Conservation (phyloP, 495 filamentous ascomycete species). For the Pseudoneurospora amorphoporcata region DNA sequence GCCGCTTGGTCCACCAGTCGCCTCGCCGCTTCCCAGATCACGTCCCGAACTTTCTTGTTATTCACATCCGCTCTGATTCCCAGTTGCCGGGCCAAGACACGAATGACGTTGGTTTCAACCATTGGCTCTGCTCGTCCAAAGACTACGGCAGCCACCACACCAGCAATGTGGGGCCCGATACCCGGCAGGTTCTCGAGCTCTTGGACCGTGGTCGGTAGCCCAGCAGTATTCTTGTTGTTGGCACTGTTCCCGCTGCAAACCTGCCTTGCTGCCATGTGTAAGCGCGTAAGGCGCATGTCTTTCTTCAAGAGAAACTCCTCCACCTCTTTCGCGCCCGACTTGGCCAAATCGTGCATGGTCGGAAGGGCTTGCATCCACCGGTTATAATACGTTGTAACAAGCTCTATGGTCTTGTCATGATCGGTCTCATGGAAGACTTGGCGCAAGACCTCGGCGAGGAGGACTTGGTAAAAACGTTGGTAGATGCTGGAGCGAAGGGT, state of each 20-base stretch:
- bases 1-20: constrained; percentile 28
- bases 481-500: constrained; percentile 18
- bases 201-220: constrained; percentile 23
- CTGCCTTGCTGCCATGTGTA: constrained; percentile 26
- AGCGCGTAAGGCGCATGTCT: constrained; percentile 30
- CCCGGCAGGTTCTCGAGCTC: constrained; percentile 30
- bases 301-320: constrained; percentile 31
- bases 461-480: constrained; percentile 38
- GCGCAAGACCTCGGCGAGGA: constrained; percentile 40
- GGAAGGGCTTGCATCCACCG: constrained; percentile 35
- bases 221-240: constrained; percentile 5
- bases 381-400: constrained; percentile 34
- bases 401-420: neutral
- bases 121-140: constrained; percentile 32
- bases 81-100: constrained; percentile 34
- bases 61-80: constrained; percentile 33
- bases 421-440: constrained; percentile 36
- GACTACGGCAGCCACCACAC: constrained; percentile 34
- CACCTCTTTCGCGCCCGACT: constrained; percentile 16
- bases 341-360: constrained; percentile 25
- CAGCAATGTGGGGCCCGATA: constrained; percentile 35
- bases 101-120: constrained; percentile 36
- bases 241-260: constrained; percentile 11
- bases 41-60: constrained; percentile 24
- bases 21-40: constrained; percentile 33